Percentiles rank a stretch among this genome's conserved stretches.
Evolutionary conservation across 345 rosid genomes (phyloP).

Genomic region (Lepidium sativum): DNA sequence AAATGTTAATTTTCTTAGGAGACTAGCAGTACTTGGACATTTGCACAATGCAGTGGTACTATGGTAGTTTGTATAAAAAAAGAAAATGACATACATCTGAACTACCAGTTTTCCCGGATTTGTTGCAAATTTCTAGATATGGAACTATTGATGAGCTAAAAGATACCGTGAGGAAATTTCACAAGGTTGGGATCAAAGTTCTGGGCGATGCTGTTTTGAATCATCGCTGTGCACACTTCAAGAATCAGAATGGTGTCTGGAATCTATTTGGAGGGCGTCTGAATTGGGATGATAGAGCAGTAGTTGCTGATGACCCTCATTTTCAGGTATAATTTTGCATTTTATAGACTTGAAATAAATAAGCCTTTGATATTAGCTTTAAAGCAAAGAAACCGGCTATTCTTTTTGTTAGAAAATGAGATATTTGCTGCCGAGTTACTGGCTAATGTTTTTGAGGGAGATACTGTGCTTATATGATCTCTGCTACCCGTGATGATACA

Average conservation of each 20-base stretch:
- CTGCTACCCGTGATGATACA: background rate
- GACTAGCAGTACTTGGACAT: background rate
- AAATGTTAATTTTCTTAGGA: background rate
- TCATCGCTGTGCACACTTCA: slow-evolving; percentile 88
- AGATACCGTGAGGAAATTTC: slow-evolving; percentile 58
- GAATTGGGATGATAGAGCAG: slow-evolving; percentile 90
- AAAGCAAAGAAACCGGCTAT: background rate
- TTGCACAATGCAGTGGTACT: background rate
- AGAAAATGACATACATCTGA: background rate
- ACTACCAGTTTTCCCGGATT: background rate
- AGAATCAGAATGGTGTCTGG: slow-evolving; percentile 90
- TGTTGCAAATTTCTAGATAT: slow-evolving; percentile 43
- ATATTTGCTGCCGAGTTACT: background rate
- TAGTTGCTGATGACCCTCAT: slow-evolving; percentile 96
- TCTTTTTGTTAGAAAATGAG: background rate
- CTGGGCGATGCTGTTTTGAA: slow-evolving; percentile 93
- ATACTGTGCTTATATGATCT: slow-evolving; percentile 4
- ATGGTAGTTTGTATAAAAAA: background rate
- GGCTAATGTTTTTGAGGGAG: background rate
- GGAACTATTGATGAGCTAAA: slow-evolving; percentile 81
- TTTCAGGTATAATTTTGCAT: slow-evolving; percentile 56
- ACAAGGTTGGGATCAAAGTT: slow-evolving; percentile 64
- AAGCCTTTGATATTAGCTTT: slow-evolving; percentile 1
- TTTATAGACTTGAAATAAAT: background rate
- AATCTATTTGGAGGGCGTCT: slow-evolving; percentile 87